Evolutionary conservation across 1,284 basidiomycete species (phyloP), one percentile per base, ranked within the genome.

Genomic region (Cutaneotrichosporon spelunceum): DNA sequence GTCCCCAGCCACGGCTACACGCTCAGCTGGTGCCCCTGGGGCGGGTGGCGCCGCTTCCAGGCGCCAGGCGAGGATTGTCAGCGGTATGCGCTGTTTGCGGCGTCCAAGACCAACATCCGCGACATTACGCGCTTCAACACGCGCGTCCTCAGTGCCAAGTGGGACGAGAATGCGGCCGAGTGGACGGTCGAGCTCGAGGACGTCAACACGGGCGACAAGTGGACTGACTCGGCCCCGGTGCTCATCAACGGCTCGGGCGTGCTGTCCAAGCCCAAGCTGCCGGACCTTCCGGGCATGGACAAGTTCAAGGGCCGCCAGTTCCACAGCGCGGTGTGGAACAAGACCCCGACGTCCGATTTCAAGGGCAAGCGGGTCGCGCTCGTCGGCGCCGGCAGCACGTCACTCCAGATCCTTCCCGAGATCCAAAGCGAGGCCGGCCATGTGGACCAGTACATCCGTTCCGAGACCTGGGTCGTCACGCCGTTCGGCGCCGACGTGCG

Each of bases 211-310:
- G 66, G 63, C 13, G 30, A 59, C 13, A 53, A 54, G 33, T 57
- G 36, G 9, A 61, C 49, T 14, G 72, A 73, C 57, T 33, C n/a
- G 1, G 66, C 65, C 16, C 69, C 73, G 29, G 60, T 75, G 39
- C 63, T 75, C 63, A 67, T 75, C 61, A 75, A 74, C 61, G 72
- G 65, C 23, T 61, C 56, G 7, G 73, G 72, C 8, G 57, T 68
- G 27, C 39, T 60, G 26, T 53, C 36, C 58, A 62, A 61, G 11
- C 72, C 70, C 65, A 66, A 66, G 48, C 70, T 66, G 70, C 69
- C 70, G 14, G 59, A 66, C 34, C 68, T 72, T 56, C 65, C 65
- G 36, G 66, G 68, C 23, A 58, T 70, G 36, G 53, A 66, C 48
- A 50, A 47, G 10, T 72, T 69, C 64, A 70, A 70, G 59, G 70